A percentile compares a stretch with the other conserved stretches of the same genome.
Conservation (phyloP, 352 stramenopile species). For the Peronosclerospora sorghi region DNA sequence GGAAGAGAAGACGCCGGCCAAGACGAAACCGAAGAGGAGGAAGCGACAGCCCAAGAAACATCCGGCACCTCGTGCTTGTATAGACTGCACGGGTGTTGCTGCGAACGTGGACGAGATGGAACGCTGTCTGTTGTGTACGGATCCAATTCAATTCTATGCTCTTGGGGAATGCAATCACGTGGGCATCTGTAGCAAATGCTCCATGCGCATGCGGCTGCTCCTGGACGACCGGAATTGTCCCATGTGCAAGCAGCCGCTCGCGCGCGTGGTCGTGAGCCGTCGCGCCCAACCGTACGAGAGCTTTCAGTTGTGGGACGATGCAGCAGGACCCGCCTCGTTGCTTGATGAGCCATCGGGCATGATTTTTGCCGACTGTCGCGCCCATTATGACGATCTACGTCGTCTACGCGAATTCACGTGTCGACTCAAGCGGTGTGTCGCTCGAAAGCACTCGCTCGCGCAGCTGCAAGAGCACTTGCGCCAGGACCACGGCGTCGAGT, state of each 20-base stretch:
- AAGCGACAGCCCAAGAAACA: no score
- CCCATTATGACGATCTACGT: constrained; percentile 47
- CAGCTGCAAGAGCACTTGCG: constrained; percentile 65
- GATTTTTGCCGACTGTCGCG: constrained; percentile 59
- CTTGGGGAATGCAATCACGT: constrained; percentile 71
- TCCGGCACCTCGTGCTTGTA: no score
- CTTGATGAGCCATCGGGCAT: constrained; percentile 67
- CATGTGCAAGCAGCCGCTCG: constrained; percentile 67
- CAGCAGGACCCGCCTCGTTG: constrained; percentile 43
- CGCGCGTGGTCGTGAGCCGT: constrained; percentile 54
- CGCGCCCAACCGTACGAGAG: constrained; percentile 37
- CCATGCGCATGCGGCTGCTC: constrained; percentile 68
- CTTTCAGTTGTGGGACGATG: constrained; percentile 72
- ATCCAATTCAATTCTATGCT: constrained; percentile 57
- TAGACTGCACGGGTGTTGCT: no score
- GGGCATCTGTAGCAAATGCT: constrained; percentile 75
- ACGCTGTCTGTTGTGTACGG: constrained; percentile 51
- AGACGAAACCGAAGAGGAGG: not conserved
- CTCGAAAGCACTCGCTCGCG: constrained; percentile 35
- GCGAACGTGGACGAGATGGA: constrained; percentile 26
- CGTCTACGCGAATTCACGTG: constrained; percentile 54
- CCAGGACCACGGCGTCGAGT: constrained; percentile 52
- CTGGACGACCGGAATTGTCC: constrained; percentile 71
- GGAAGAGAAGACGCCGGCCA: not conserved
- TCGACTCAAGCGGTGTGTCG: constrained; percentile 47